Base-by-base conservation (phyloP, 768 basidiomycete species). In the Suillus brevipes region DNA sequence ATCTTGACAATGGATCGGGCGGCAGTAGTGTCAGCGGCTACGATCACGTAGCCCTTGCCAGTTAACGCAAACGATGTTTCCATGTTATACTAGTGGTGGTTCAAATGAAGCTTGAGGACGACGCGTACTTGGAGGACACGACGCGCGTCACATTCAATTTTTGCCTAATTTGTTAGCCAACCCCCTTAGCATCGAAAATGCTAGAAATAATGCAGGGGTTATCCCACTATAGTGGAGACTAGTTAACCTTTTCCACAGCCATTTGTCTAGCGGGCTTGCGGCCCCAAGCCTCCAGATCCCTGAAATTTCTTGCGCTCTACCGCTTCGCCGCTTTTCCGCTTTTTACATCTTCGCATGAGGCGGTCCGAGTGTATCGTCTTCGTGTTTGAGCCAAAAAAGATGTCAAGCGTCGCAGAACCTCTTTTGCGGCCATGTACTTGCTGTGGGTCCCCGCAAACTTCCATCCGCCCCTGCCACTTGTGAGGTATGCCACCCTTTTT, bases 1-100 rank as follows among this genome's bases (percentile, higher is more conserved):
- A 99, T 97, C 81, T 95, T 97, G 75, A 99, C 89, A 78, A 99
- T 94, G 38, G 95, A 97, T 70, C 94, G 85, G 4, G 90, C 88
- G 9, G 95, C 88, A 16, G 89, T 92, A 9, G 90, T 94, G 78
- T 99, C 97, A 12, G 95, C 89, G 2, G 96, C 95, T 70, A 99
- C 80, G 67, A 99, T 86, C 63, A 94, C 90, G 79, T 94, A 99
- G 72, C 89, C 96, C 76, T 97, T 97, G 59, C 96, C 96, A 47
- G 87, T 92, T 62, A 98, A 74, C 43, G 91, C 95, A 76, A 98
- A 95, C 20, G 93, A 94, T 61, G 88, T 91, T 74, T 97, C 95
- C 94, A 97, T 96, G 65, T 68, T 69, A 71, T 70, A 37, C 69
- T 71, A 52, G 73, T 66, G 13, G 67, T 63, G 47, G 50, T 55